Base-by-base conservation (phyloP, 2,329 filamentous ascomycete genomes). In the Aschersonia sp. region DNA sequence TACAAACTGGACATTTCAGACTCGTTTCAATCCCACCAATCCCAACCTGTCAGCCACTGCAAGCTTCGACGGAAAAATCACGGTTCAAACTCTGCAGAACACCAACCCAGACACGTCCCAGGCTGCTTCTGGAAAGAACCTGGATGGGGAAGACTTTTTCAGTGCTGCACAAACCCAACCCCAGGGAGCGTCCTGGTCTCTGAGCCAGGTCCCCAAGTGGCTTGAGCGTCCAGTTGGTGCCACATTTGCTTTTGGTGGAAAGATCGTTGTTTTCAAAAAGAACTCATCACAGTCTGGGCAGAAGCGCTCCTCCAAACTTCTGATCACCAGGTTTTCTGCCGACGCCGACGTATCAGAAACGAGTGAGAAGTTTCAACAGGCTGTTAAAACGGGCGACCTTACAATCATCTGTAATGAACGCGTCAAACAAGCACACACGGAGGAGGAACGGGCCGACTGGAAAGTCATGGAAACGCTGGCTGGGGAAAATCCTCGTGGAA, bases 1-100 rank as follows among this genome's bases (percentile, higher is more conserved):
- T 47, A 96, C 91, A n/a, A 98, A 97, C 66, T 98, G 92, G 91
- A 95, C 89, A 5, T 98, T 98, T 71, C 82, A 91, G 61, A 95
- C 92, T 4, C 79, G 84, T 52, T 97, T 94, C 76, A 89, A 95
- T 63, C 92, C 92, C 31, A 82, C 86, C 56, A 95, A 98, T 64
- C 91, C 92, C 9, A 86, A 82, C 60, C 73, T 98, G 50, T 87
- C 91, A 45, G 94, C 94, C 20, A 97, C 92, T 20, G 92, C 94
- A 7, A 94, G 91, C 2, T 97, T 97, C 55, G 92, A 98, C 60
- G 92, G 94, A 57, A 96, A 94, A 67, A 95, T 98, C 53, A 83
- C 85, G 2, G 73, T 98, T 43, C 91, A 96, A 62, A 95, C 91
- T 1, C 75, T 96, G 41, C 92, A 98, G 61, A 96, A 92, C 65